Evolutionary conservation across 2,329 filamentous ascomycete genomes (phyloP).

Genomic region (Mycosphaerella sp.): DNA sequence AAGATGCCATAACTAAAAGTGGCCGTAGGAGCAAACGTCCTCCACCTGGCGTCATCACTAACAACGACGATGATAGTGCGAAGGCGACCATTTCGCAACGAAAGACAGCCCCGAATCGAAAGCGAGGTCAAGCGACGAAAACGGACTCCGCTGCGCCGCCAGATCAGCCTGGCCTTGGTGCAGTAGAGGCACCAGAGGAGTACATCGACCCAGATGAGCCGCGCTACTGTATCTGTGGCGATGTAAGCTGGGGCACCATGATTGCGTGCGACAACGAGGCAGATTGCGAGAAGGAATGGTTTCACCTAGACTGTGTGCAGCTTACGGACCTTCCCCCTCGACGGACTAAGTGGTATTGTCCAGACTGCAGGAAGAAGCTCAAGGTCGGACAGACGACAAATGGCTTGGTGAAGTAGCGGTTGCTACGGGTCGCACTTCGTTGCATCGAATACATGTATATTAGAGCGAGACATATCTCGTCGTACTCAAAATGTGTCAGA

Average conservation of each 20-base stretch:
- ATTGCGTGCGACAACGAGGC: constrained; percentile 74
- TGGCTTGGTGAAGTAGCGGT: constrained; percentile 23
- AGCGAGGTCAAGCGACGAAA: constrained; percentile 31
- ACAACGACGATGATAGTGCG: constrained; percentile 48
- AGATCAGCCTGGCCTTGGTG: constrained; percentile 10
- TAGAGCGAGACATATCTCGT: background rate
- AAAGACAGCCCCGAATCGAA: constrained; percentile 63
- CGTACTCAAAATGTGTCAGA: too few species aligned
- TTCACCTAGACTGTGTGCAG: constrained; percentile 72
- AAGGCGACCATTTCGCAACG: constrained; percentile 66
- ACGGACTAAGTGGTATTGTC: constrained; percentile 79
- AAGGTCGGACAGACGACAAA: constrained; percentile 30
- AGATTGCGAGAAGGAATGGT: constrained; percentile 77
- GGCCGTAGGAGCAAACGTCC: constrained; percentile 59
- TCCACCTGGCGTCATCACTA: constrained; percentile 63
- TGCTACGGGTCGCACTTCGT: background rate
- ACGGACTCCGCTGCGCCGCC: constrained; percentile 16
- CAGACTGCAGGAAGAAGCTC: constrained; percentile 59
- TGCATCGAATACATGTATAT: background rate
- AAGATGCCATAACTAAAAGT: constrained; percentile 19
- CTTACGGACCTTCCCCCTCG: constrained; percentile 62
- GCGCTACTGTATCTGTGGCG: constrained; percentile 70
- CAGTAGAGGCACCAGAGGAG: constrained; percentile 29
- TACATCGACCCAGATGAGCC: constrained; percentile 67
- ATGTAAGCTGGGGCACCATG: constrained; percentile 77